These are phyloP conservation scores for Globisporangium canariense DNA, from an alignment of 352 stramenopile species.

Conservation along the genomic window DNA sequence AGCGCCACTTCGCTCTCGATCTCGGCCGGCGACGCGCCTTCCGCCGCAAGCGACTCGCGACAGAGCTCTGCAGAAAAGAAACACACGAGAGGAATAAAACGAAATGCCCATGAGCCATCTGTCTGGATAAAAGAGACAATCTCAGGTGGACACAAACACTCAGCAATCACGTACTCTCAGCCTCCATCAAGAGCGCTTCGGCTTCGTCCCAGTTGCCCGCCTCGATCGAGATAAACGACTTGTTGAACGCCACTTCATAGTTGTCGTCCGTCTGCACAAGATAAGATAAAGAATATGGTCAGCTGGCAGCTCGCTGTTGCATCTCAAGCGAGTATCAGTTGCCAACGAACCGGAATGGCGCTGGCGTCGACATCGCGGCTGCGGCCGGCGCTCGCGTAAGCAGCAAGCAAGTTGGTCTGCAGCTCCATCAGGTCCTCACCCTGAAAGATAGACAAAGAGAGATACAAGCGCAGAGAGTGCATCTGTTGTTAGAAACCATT, in stretches of 20 bases:
- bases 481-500: neutral
- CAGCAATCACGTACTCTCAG: conserved; percentile 47
- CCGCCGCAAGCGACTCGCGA: conserved; percentile 50
- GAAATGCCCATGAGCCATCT: neutral
- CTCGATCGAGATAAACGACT: conserved; percentile 78
- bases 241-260: conserved; percentile 84
- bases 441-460: conserved; percentile 9
- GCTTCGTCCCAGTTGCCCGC: conserved; percentile 48
- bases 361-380: conserved; percentile 48
- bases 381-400: conserved; percentile 60
- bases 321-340: neutral
- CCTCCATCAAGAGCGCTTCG: conserved; percentile 41
- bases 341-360: conserved; percentile 41
- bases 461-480: neutral
- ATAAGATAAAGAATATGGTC: neutral
- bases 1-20: conserved; percentile 71
- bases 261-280: conserved; percentile 55
- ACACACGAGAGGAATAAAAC: conserved; percentile 3
- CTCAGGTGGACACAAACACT: neutral
- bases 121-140: neutral
- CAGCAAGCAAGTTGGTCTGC: conserved; percentile 73
- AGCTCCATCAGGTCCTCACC: conserved; percentile 74
- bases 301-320: neutral
- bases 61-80: conserved; percentile 46
- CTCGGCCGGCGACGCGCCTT: conserved; percentile 50